phyloP scores from a whole-genome alignment of 2,329 filamentous ascomycete genomes.

The Neonectria hederae region DNA sequence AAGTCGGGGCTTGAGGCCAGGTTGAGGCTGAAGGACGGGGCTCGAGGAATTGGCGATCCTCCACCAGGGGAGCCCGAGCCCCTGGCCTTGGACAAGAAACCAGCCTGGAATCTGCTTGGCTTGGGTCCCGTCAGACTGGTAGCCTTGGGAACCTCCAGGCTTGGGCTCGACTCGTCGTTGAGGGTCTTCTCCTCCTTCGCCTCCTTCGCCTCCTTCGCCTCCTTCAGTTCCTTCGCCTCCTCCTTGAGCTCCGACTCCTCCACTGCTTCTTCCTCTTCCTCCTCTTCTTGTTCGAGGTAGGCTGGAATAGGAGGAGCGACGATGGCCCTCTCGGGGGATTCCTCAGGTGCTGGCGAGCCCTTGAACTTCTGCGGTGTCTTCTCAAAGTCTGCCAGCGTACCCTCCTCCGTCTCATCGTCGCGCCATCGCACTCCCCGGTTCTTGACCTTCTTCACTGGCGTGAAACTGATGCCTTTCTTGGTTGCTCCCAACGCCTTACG shows the following conservation, averaged over 20 bases:
- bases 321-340: slow-evolving; percentile 44
- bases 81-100: slow-evolving; percentile 76
- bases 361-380: slow-evolving; percentile 81
- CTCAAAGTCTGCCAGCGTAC: slow-evolving; percentile 87
- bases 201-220: slow-evolving; percentile 3
- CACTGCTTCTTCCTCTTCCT: background rate
- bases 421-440: slow-evolving; percentile 91
- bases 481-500: slow-evolving; percentile 69
- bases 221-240: slow-evolving; percentile 11
- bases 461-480: slow-evolving; percentile 81
- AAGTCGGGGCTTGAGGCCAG: slow-evolving; percentile 57
- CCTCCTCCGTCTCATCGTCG: slow-evolving; percentile 86
- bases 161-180: slow-evolving; percentile 65
- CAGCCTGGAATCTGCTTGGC: slow-evolving; percentile 84
- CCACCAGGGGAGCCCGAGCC: slow-evolving; percentile 54
- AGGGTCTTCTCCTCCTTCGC: slow-evolving; percentile 12
- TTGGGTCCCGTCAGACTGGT: slow-evolving; percentile 54
- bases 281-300: slow-evolving; percentile 33
- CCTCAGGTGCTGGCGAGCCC: slow-evolving; percentile 64
- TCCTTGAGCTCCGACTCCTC: slow-evolving; percentile 17
- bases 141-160: slow-evolving; percentile 63
- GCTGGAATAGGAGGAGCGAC: slow-evolving; percentile 43
- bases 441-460: slow-evolving; percentile 79
- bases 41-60: slow-evolving; percentile 69
- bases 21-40: slow-evolving; percentile 66